phyloP scores from a whole-genome alignment of 805 yeast genomes.

The Metschnikowia picachoensis region DNA sequence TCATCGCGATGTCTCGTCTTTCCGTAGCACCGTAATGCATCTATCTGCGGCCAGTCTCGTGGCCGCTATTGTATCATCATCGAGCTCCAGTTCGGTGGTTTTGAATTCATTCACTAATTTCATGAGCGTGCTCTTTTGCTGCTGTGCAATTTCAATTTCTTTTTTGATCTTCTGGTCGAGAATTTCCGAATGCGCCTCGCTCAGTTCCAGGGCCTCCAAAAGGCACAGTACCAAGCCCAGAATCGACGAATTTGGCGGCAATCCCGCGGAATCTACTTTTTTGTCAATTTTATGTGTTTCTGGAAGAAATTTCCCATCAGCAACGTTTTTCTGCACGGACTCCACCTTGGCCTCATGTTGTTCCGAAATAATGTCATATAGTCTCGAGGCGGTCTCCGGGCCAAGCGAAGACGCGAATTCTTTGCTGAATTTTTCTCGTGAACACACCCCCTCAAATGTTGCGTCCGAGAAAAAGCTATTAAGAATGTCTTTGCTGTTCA shows the following conservation, averaged over 20 bases:
- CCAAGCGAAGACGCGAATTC: conserved; percentile 1
- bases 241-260: background rate
- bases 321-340: background rate
- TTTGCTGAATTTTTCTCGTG: conserved; percentile 3
- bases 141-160: conserved; percentile 1
- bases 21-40: conserved; percentile 1
- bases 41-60: conserved; percentile 3
- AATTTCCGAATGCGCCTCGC: conserved; percentile 2
- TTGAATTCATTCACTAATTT: background rate
- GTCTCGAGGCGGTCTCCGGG: conserved; percentile 1
- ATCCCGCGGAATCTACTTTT: background rate
- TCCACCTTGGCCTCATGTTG: conserved; percentile 1
- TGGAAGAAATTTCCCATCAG: background rate
- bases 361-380: conserved; percentile 4
- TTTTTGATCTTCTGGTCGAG: background rate
- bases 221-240: background rate
- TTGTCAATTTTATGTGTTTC: background rate
- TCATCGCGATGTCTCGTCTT: background rate
- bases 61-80: background rate
- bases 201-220: background rate
- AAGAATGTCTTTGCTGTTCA: conserved; percentile 10
- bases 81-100: background rate
- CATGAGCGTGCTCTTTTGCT: background rate
- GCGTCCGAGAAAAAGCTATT: conserved; percentile 6
- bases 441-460: conserved; percentile 2